Percentiles rank a stretch among this genome's conserved stretches.
Conservation (phyloP, 345 rosid genomes). For the Camelina hispida region DNA sequence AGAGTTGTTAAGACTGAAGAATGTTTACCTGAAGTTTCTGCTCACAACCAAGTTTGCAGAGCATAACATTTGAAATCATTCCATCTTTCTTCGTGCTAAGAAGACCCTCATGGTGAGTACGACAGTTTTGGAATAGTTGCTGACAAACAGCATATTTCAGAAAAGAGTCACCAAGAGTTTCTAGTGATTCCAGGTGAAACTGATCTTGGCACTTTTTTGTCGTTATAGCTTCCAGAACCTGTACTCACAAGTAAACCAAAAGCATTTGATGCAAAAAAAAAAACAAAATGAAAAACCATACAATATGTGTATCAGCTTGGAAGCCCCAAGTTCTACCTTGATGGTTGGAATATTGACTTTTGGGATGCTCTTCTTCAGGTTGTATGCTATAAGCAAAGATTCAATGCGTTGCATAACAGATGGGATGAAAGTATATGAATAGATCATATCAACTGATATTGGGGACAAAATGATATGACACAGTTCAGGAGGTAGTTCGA, state of each 20-base stretch:
- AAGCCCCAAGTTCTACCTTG: constrained; percentile 58
- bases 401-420: constrained; percentile 78
- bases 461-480: constrained; percentile 69
- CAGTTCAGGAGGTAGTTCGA: constrained; percentile 91
- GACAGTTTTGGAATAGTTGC: constrained; percentile 63
- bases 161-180: constrained; percentile 94
- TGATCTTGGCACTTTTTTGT: constrained; percentile 79
- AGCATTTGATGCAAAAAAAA: constrained; percentile 2
- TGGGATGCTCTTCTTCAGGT: constrained; percentile 58
- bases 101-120: constrained; percentile 76
- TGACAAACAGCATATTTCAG: constrained; percentile 82
- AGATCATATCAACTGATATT: constrained; percentile 65
- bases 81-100: constrained; percentile 69
- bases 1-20: neutral
- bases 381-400: constrained; percentile 74
- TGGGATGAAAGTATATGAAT: constrained; percentile 76
- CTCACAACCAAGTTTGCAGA: constrained; percentile 71
- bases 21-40: constrained; percentile 71
- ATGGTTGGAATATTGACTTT: constrained; percentile 63
- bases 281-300: neutral
- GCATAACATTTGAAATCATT: constrained; percentile 69
- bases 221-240: constrained; percentile 92
- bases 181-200: constrained; percentile 84
- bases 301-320: neutral
- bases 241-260: constrained; percentile 22